Evolutionary conservation across 2,329 filamentous ascomycete genomes (phyloP), one percentile per base, ranked within the genome.

Genomic region (Tricladium varicosporioides): DNA sequence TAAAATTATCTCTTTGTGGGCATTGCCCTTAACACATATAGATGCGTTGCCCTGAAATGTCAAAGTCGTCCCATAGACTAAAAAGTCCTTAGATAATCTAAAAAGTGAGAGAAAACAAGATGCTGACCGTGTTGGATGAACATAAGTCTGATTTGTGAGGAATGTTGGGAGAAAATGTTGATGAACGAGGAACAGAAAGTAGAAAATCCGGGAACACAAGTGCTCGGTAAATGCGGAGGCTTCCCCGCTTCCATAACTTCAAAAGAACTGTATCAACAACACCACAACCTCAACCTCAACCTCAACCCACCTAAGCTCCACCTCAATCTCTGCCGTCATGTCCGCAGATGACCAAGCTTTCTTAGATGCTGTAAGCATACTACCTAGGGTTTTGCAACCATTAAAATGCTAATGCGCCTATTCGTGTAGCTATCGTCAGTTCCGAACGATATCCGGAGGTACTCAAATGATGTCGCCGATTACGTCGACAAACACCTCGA

Each of bases 401-500:
- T 42, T 11, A 59, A 11, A 54, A 40, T 49, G 44, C 42, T 42
- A 19, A 32, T 53, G 45, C 49, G 40, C 18, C 52, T 53, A 33
- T 48, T 11, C 19, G 11, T 47, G 48, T 62, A 85, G 82, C 77
- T 85, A 52, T 74, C 81, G 48, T 80, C 78, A 57, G 79, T 85
- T 62, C 80, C 82, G 10, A 77, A 83, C 73, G 85, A 92, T 67
- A 79, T 93, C 70, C 83, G 82, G 60, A 80, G 79, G 62, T 92
- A 91, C 72, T 86, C 88, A 14, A 78, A 80, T 65, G 81, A 89
- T 53, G 81, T 93, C 60, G 91, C 91, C 70, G 87, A 91, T 62
- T 88, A 87, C 64, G 84, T 96, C 71, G 91, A 97, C 74, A 80
- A 82, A 57, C 85, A 92, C 69, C 87, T 96, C 72, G 91, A 96